These are phyloP conservation scores for Monilinia vaccinii-corymbosi DNA, from an alignment of 2,329 filamentous ascomycete species.

Conservation along the genomic window DNA sequence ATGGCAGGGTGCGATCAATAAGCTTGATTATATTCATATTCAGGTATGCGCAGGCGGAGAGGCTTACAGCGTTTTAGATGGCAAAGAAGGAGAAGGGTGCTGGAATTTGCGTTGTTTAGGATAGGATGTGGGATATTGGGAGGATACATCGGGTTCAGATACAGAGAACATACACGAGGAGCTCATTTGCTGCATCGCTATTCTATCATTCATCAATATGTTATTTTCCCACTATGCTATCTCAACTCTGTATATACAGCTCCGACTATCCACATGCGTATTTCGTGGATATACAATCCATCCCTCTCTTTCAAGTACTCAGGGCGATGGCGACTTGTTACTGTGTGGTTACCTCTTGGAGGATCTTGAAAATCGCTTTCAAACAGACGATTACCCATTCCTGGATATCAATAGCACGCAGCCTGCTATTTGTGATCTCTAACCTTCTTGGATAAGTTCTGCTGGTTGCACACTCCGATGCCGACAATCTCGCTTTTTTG, in stretches of 20 bases:
- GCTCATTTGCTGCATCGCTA: too few species aligned
- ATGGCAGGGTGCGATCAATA: slow-evolving; percentile 33
- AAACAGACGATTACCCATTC: slow-evolving; percentile 23
- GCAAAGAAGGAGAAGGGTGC: slow-evolving; percentile 26
- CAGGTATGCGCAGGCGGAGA: slow-evolving; percentile 15
- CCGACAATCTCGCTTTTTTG: slow-evolving; percentile 12
- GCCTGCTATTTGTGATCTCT: slow-evolving; percentile 17
- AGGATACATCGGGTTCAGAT: too few species aligned
- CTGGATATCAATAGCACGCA: slow-evolving; percentile 27
- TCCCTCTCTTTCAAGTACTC: too few species aligned
- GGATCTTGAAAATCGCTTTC: too few species aligned
- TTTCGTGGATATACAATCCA: too few species aligned
- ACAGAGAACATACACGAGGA: too few species aligned
- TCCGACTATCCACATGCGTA: too few species aligned
- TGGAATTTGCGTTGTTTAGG: slow-evolving; percentile 23
- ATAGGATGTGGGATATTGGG: slow-evolving; percentile 14
- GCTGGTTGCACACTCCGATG: slow-evolving; percentile 16
- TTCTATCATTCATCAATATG: too few species aligned
- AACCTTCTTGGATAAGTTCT: slow-evolving; percentile 21
- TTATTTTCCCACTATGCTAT: too few species aligned
- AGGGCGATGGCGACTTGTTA: too few species aligned
- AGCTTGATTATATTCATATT: slow-evolving; percentile 37
- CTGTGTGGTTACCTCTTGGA: too few species aligned
- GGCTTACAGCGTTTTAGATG: not conserved
- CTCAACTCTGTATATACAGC: too few species aligned